Base-by-base conservation (phyloP, 1,284 basidiomycete genomes). In the Inonotus hispidus region DNA sequence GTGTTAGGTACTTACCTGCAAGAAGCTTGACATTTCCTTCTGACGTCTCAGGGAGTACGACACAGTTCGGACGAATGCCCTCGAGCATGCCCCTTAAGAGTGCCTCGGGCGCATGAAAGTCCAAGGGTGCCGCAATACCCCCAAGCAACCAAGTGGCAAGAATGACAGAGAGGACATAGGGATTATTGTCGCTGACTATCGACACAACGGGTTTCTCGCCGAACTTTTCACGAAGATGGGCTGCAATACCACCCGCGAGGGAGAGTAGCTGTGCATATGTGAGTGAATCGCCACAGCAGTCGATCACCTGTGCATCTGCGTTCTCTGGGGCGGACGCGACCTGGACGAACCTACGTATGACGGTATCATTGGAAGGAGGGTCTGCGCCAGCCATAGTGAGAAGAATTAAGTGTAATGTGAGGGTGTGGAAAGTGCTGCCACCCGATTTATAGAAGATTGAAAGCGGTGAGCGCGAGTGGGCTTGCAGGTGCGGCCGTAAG, bases 101-200 rank as follows among this genome's bases (percentile, higher is more conserved):
- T 11, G 69, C 67, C 23, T 65, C 64, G 37, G 73, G 73, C 19
- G 71, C 67, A 53, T 74, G 71, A 50, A 65, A 65, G 57, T 74
- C 73, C 13, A 74, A 63, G n/a, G 72, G 71, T 1, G 72, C 71
- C 7, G 71, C 64, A 19, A 70, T 67, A 3, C 73, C 73, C 0
- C 70, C 67, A 1, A 73, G 63, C 60, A 73, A 72, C 73, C 73
- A 75, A 29, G 67, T 68, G 1, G 72, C 72, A 25, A 74, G 56
- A n/a, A 71, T 64, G 13, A 67, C 63, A 19, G 71, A 72, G 32
- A 73, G 60, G 1, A 69, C 66, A 56, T 72, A 74, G 0, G 73
- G 73, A 29, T 72, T 69, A 58, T 75, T 75, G 60, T 74, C 72
- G 63, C 70, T 68, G 46, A 74, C 61, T 47, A 73, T 66, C 5